These are phyloP conservation scores for Colletotrichum limetticola DNA, from an alignment of 2,329 filamentous ascomycete genomes.

Conservation along the genomic window DNA sequence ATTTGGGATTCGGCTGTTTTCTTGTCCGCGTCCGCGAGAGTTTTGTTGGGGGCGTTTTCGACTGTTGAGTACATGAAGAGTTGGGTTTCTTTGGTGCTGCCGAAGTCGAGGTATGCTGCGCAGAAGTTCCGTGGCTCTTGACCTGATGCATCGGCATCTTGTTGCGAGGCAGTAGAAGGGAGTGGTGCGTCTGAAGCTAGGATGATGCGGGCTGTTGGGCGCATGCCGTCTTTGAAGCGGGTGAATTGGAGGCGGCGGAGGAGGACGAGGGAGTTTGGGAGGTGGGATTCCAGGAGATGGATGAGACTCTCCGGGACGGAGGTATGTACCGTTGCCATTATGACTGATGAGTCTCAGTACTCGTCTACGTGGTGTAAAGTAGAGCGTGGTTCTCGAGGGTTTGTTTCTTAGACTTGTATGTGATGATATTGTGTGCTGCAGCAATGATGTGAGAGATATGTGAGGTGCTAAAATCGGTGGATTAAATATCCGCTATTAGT, in stretches of 20 bases:
- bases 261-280: slow-evolving; percentile 70
- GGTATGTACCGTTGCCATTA: slow-evolving; percentile 39
- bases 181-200: slow-evolving; percentile 42
- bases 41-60: slow-evolving; percentile 46
- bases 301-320: slow-evolving; percentile 51
- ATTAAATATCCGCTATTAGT: slow-evolving; percentile 1
- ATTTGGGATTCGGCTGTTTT: slow-evolving; percentile 47
- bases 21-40: slow-evolving; percentile 29
- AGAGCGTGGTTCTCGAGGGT: not conserved
- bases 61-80: slow-evolving; percentile 70
- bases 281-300: slow-evolving; percentile 57
- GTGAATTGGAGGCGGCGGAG: slow-evolving; percentile 72
- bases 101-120: slow-evolving; percentile 71
- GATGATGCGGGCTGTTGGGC: slow-evolving; percentile 54
- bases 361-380: not conserved
- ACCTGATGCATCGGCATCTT: too few relatives aligned
- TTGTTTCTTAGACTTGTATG: too few relatives aligned
- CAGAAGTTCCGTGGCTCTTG: slow-evolving; percentile 51
- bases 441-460: not conserved
- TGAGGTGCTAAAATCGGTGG: not conserved
- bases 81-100: slow-evolving; percentile 70
- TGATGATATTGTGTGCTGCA: not conserved
- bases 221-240: slow-evolving; percentile 53
- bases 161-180: not conserved
- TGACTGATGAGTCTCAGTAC: not conserved